phyloP scores from a whole-genome alignment of 805 yeast species.

The Lachancea meyersii region DNA sequence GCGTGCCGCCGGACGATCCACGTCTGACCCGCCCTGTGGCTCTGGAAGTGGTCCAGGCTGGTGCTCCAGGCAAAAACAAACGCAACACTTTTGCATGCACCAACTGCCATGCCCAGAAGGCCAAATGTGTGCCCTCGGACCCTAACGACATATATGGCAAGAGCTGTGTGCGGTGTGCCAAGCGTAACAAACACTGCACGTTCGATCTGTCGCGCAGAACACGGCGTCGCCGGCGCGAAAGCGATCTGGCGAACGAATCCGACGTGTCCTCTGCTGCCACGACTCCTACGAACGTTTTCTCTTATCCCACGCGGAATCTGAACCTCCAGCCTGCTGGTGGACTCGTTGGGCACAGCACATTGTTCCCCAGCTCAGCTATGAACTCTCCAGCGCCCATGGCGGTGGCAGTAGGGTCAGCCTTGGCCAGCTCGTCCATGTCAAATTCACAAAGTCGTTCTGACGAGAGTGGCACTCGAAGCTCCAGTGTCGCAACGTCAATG shows the following conservation, averaged over 20 bases:
- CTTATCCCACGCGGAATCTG: background rate
- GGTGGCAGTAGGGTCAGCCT: no score
- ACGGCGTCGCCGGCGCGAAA: slow-evolving; percentile 29
- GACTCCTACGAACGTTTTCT: background rate
- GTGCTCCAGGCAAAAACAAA: slow-evolving; percentile 22
- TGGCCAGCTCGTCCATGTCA: no score
- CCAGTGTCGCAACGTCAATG: background rate
- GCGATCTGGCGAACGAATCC: background rate
- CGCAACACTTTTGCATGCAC: slow-evolving; percentile 34
- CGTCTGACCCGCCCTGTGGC: slow-evolving; percentile 20
- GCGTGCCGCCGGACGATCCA: slow-evolving; percentile 22
- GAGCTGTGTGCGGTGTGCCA: slow-evolving; percentile 70
- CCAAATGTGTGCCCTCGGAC: slow-evolving; percentile 69
- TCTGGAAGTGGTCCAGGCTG: slow-evolving; percentile 12
- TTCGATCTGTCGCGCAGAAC: slow-evolving; percentile 57
- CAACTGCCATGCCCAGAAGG: slow-evolving; percentile 72
- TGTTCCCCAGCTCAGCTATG: no score
- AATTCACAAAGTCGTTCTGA: background rate
- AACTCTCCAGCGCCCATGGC: no score
- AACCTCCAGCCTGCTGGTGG: background rate
- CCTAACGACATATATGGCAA: slow-evolving; percentile 43
- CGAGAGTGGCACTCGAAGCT: background rate
- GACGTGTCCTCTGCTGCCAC: background rate
- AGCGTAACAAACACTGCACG: slow-evolving; percentile 57
- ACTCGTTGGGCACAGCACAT: no score